Evolutionary conservation across 2,329 filamentous ascomycete species (phyloP).

Genomic region (Xylogone sp.): DNA sequence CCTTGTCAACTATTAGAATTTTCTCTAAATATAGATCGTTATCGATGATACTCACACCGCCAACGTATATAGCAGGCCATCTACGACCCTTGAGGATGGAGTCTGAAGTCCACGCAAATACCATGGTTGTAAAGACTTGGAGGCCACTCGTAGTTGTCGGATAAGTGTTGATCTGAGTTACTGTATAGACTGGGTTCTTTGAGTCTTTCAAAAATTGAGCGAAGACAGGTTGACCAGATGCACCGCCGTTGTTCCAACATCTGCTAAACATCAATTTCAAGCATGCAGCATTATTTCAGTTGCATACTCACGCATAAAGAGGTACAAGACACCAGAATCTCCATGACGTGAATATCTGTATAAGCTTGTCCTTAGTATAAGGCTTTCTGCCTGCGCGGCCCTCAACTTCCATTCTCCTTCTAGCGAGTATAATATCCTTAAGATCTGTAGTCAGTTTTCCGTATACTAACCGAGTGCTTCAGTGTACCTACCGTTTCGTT

Average conservation of each 20-base stretch:
- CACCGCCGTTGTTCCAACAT: slow-evolving; percentile 58
- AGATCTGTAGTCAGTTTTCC: not conserved
- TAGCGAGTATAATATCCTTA: slow-evolving; percentile 41
- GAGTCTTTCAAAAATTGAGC: slow-evolving; percentile 8
- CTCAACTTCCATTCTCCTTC: slow-evolving; percentile 46
- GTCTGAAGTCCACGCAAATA: slow-evolving; percentile 65
- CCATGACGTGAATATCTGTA: slow-evolving; percentile 37
- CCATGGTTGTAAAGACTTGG: slow-evolving; percentile 53
- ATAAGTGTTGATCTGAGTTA: slow-evolving; percentile 49
- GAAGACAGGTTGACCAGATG: slow-evolving; percentile 21
- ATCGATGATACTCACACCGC: slow-evolving; percentile 37
- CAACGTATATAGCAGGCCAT: slow-evolving; percentile 61
- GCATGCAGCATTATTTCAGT: no score
- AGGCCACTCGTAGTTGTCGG: slow-evolving; percentile 45
- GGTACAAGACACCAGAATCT: slow-evolving; percentile 48
- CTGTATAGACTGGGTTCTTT: slow-evolving; percentile 8
- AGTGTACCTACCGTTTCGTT: slow-evolving; percentile 27
- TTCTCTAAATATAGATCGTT: slow-evolving; percentile 28
- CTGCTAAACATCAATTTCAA: slow-evolving; percentile 16
- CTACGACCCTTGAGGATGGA: slow-evolving; percentile 52
- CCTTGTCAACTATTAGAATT: not conserved
- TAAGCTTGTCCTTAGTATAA: slow-evolving; percentile 48
- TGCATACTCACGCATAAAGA: slow-evolving; percentile 47
- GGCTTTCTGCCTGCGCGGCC: slow-evolving; percentile 39
- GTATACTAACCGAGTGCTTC: not conserved